phyloP scores from a whole-genome alignment of 2,329 filamentous ascomycete genomes.

The Botrytis tulipae region DNA sequence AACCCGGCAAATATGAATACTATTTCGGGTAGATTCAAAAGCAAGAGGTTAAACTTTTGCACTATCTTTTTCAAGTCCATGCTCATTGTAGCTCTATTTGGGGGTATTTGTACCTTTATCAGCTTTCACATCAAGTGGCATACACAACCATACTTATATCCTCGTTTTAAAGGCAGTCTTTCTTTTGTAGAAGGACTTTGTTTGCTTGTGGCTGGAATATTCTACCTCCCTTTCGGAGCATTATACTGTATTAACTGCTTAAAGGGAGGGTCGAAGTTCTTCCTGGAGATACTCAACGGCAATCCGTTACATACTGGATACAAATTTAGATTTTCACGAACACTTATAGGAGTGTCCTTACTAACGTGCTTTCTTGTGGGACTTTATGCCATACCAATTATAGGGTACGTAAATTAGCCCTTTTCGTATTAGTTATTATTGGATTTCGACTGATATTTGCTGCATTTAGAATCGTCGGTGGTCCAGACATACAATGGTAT shows the following conservation, averaged over 20 bases:
- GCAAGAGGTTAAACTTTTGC: neutral
- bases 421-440: neutral
- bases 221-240: neutral
- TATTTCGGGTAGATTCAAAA: slow-evolving; percentile 19
- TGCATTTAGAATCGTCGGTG: slow-evolving; percentile 6
- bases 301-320: neutral
- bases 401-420: slow-evolving; percentile 19
- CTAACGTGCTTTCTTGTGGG: neutral
- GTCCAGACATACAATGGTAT: slow-evolving; percentile 24
- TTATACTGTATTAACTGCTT: neutral
- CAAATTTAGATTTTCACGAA: too few relatives aligned
- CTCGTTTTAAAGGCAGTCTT: neutral
- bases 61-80: neutral
- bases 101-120: neutral
- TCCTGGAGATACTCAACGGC: neutral
- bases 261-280: rapidly evolving
- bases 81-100: neutral
- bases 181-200: neutral
- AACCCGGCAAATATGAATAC: neutral
- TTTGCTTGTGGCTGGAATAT: neutral
- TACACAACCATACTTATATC: slow-evolving; percentile 23
- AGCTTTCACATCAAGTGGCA: slow-evolving; percentile 17
- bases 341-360: neutral
- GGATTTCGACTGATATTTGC: neutral
- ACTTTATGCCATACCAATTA: neutral